These are phyloP conservation scores for Selaginella moellendorffii DNA, from an alignment of 75 land plant genomes.

Conservation along the genomic window DNA sequence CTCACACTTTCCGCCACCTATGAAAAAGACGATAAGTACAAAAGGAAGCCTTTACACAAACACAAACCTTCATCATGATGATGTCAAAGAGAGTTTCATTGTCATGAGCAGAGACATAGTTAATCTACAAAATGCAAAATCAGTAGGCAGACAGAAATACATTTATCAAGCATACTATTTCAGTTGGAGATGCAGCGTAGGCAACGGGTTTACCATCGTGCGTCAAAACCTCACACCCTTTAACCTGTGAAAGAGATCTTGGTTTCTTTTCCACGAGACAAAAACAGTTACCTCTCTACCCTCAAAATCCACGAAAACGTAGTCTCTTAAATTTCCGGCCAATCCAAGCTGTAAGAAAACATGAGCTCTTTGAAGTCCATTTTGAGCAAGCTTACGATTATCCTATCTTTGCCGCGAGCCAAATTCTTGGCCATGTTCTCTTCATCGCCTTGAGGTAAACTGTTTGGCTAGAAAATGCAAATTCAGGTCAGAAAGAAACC, in stretches of 20 bases:
- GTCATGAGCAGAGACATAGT: constrained; percentile 97
- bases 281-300: constrained; percentile 49
- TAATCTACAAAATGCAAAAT: constrained; percentile 37
- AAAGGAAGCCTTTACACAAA: background rate
- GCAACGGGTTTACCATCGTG: constrained; percentile 69
- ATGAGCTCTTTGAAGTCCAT: background rate
- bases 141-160: background rate
- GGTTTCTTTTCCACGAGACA: background rate
- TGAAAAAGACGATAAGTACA: background rate
- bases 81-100: constrained; percentile 91
- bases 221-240: constrained; percentile 53
- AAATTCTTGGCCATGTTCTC: constrained; percentile 31
- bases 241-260: constrained; percentile 33
- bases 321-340: constrained; percentile 74
- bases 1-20: constrained; percentile 56
- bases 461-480: constrained; percentile 54
- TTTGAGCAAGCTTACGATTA: constrained; percentile 31
- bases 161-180: constrained; percentile 41
- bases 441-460: constrained; percentile 46
- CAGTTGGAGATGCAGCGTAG: constrained; percentile 53
- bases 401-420: constrained; percentile 49
- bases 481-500: no score
- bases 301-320: constrained; percentile 35
- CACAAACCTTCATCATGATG: constrained; percentile 66
- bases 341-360: constrained; percentile 49